Evolutionary conservation across 176 grass and related monocot species (phyloP).

Genomic region (Carex cristatella): DNA sequence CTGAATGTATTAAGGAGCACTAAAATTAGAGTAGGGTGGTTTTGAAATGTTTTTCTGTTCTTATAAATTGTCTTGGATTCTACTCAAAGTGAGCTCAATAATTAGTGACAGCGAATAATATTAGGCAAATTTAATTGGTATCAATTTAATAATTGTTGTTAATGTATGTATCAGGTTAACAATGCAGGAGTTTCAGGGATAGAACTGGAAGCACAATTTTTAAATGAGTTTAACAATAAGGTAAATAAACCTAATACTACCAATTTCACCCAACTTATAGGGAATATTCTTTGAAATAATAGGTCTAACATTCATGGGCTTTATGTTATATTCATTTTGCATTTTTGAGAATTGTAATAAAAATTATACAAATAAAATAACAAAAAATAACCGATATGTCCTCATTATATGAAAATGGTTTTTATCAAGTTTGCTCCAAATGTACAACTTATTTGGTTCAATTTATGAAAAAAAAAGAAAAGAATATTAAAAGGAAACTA

Average conservation of each 20-base stretch:
- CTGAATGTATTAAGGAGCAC: neutral
- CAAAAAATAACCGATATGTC: neutral
- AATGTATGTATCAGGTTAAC: constrained; percentile 30
- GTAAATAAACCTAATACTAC: neutral
- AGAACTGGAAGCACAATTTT: neutral
- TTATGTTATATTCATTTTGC: no score
- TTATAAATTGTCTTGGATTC: neutral
- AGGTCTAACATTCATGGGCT: neutral
- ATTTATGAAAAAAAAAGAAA: no score
- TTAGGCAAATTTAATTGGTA: neutral
- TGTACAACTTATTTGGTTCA: no score
- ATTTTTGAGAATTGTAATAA: neutral
- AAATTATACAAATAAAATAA: neutral
- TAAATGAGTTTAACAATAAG: neutral
- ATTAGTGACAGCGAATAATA: no score
- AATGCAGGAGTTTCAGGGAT: constrained; percentile 25
- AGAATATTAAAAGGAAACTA: no score
- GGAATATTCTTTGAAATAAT: neutral
- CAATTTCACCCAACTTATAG: neutral
- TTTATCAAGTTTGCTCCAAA: no score
- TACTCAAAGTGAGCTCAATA: neutral
- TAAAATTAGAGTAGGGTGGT: neutral
- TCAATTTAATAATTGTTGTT: neutral
- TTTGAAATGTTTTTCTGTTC: constrained; percentile 36
- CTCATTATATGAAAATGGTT: no score